Percentiles rank a stretch among this genome's conserved stretches.
Conservation (phyloP, 805 yeast genomes). For the Wickerhamiella vanderwaltii region DNA sequence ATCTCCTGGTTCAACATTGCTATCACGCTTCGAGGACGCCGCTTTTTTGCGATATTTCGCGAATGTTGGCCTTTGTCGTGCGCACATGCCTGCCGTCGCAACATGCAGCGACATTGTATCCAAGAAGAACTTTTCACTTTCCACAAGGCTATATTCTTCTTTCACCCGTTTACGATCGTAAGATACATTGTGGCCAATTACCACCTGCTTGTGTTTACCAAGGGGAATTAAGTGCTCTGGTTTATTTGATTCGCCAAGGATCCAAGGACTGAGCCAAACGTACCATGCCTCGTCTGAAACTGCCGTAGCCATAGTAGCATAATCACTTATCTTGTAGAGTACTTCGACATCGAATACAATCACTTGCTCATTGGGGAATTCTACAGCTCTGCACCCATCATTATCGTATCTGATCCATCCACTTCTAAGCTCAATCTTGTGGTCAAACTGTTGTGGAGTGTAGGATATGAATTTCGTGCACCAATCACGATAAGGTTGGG, state of each 20-base stretch:
- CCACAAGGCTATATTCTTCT: conserved; percentile 66
- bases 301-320: conserved; percentile 73
- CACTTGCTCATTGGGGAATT: conserved; percentile 56
- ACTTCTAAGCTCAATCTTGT: conserved; percentile 43
- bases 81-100: conserved; percentile 83
- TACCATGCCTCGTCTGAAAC: conserved; percentile 75
- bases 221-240: conserved; percentile 61
- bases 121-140: conserved; percentile 61
- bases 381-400: conserved; percentile 48
- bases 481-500: conserved; percentile 48
- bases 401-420: conserved; percentile 74
- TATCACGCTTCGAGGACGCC: conserved; percentile 4
- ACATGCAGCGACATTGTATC: conserved; percentile 92
- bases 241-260: conserved; percentile 42
- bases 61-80: conserved; percentile 79
- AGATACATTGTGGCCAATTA: conserved; percentile 84
- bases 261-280: conserved; percentile 83
- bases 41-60: conserved; percentile 28
- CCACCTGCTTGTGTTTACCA: conserved; percentile 45
- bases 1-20: conserved; percentile 13
- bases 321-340: conserved; percentile 58
- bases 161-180: conserved; percentile 77
- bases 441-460: conserved; percentile 29
- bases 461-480: conserved; percentile 33
- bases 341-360: conserved; percentile 86